phyloP scores from a whole-genome alignment of 2,329 filamentous ascomycete species.

The Tolypocladium capitatum region DNA sequence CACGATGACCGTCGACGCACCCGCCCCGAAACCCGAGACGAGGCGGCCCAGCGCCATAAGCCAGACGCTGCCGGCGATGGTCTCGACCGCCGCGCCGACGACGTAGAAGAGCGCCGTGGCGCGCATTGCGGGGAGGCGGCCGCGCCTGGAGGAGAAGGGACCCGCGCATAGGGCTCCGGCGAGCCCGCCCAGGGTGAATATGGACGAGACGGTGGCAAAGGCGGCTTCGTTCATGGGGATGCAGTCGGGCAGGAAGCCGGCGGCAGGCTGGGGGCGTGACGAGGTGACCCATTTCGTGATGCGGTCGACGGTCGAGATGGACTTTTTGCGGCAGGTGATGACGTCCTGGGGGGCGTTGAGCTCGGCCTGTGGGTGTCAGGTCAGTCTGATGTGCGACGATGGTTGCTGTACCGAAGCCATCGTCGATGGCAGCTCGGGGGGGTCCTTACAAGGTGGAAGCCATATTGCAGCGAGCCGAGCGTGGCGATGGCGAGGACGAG shows the following conservation, averaged over 20 bases:
- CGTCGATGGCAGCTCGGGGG: background rate
- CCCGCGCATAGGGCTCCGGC: slow-evolving; percentile 70
- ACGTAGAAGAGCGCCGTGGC: slow-evolving; percentile 65
- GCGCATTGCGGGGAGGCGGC: slow-evolving; percentile 64
- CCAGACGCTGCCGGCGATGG: slow-evolving; percentile 52
- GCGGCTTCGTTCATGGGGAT: slow-evolving; percentile 74
- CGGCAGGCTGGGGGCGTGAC: slow-evolving; percentile 6
- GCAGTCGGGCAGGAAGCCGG: slow-evolving; percentile 51
- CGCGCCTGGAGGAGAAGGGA: slow-evolving; percentile 62
- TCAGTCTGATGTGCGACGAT: slow-evolving; percentile 1
- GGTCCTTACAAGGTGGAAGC: slow-evolving; percentile 69
- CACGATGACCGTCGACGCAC: slow-evolving; percentile 81
- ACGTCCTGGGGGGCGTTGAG: slow-evolving; percentile 91
- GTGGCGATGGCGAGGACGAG: slow-evolving; percentile 65
- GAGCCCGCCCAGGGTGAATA: slow-evolving; percentile 83
- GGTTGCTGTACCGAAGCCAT: background rate
- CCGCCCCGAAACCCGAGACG: slow-evolving; percentile 71
- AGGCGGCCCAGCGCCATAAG: slow-evolving; percentile 63
- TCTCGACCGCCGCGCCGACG: slow-evolving; percentile 62
- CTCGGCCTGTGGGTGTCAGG: slow-evolving; percentile 47
- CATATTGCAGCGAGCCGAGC: slow-evolving; percentile 83
- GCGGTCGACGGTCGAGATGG: slow-evolving; percentile 19
- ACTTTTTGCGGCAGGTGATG: slow-evolving; percentile 64
- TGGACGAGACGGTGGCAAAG: slow-evolving; percentile 77
- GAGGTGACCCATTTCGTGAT: slow-evolving; percentile 16